Conservation (phyloP, 345 rosid species). For the Microcos paniculata region DNA sequence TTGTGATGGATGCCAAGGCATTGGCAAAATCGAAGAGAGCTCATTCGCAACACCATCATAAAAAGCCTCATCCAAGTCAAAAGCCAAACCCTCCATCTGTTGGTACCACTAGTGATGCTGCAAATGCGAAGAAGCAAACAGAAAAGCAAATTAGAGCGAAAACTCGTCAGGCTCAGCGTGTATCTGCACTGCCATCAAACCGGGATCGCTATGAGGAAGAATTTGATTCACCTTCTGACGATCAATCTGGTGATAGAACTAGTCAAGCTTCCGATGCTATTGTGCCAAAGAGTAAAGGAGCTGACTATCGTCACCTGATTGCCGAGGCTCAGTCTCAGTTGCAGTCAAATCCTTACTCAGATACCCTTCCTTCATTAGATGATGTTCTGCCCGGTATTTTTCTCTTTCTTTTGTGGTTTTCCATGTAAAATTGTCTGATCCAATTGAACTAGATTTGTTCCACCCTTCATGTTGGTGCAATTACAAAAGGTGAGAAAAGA, state of each 20-base stretch:
- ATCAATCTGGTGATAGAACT: slow-evolving; percentile 18
- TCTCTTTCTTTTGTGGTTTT: neutral
- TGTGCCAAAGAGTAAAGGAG: slow-evolving; percentile 81
- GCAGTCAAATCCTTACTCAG: slow-evolving; percentile 31
- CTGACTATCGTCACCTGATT: slow-evolving; percentile 61
- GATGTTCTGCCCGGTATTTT: slow-evolving; percentile 60
- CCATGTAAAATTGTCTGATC: neutral
- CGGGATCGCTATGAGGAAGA: slow-evolving; percentile 74
- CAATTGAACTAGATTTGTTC: neutral
- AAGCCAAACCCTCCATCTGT: slow-evolving; percentile 34
- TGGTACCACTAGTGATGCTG: slow-evolving; percentile 23
- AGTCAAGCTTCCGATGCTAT: slow-evolving; percentile 31
- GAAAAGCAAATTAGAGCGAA: slow-evolving; percentile 44
- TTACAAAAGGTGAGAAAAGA: neutral
- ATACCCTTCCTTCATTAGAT: slow-evolving; percentile 42
- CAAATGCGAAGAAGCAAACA: slow-evolving; percentile 24
- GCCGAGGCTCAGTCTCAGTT: slow-evolving; percentile 71
- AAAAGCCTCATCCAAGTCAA: slow-evolving; percentile 48
- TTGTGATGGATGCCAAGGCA: slow-evolving; percentile 68
- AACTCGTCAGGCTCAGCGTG: slow-evolving; percentile 29
- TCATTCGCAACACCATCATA: slow-evolving; percentile 66
- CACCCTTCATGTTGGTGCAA: neutral
- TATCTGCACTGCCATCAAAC: slow-evolving; percentile 63
- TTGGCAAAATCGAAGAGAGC: slow-evolving; percentile 89
- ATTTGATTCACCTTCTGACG: slow-evolving; percentile 29